Evolutionary conservation across 2,329 filamentous ascomycete genomes (phyloP).

Genomic region (Karstenula rhodostoma): DNA sequence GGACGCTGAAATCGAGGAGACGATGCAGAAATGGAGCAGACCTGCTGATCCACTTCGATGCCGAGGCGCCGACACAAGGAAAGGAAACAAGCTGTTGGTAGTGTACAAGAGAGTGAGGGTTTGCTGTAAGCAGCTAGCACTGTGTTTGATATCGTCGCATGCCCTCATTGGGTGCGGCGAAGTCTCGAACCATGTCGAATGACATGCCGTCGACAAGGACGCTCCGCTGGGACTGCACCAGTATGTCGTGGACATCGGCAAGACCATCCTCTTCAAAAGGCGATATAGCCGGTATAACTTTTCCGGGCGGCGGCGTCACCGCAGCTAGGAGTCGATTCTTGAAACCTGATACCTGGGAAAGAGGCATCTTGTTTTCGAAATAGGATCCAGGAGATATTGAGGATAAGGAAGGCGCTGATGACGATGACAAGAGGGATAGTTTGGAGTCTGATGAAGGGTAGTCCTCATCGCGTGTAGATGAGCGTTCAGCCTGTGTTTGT

Average conservation of each 20-base stretch:
- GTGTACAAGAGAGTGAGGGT: slow-evolving; percentile 16
- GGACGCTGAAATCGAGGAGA: slow-evolving; percentile 11
- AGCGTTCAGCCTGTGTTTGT: slow-evolving; percentile 17
- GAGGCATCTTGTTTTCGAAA: slow-evolving; percentile 42
- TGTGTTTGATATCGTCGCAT: slow-evolving; percentile 32
- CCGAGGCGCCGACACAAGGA: slow-evolving; percentile 19
- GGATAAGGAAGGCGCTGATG: slow-evolving; percentile 43
- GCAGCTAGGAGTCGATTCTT: slow-evolving; percentile 42
- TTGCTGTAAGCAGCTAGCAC: slow-evolving; percentile 24
- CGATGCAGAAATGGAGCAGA: slow-evolving; percentile 27
- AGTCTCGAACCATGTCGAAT: slow-evolving; percentile 45
- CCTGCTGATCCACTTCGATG: slow-evolving; percentile 33
- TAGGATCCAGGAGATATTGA: slow-evolving; percentile 42
- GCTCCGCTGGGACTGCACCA: slow-evolving; percentile 42
- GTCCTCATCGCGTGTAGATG: slow-evolving; percentile 25
- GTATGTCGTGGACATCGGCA: slow-evolving; percentile 41
- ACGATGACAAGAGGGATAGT: slow-evolving; percentile 39
- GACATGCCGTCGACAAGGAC: slow-evolving; percentile 47
- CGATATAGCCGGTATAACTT: slow-evolving; percentile 40
- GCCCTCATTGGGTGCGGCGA: slow-evolving; percentile 29
- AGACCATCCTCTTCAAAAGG: slow-evolving; percentile 43
- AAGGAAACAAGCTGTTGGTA: slow-evolving; percentile 25
- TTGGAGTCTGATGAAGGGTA: slow-evolving; percentile 36
- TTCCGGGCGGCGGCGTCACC: slow-evolving; percentile 37
- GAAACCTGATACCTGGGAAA: slow-evolving; percentile 32